These are phyloP conservation scores for Dioscorea cayenensis DNA, from an alignment of 116 monocot species.

Conservation along the genomic window DNA sequence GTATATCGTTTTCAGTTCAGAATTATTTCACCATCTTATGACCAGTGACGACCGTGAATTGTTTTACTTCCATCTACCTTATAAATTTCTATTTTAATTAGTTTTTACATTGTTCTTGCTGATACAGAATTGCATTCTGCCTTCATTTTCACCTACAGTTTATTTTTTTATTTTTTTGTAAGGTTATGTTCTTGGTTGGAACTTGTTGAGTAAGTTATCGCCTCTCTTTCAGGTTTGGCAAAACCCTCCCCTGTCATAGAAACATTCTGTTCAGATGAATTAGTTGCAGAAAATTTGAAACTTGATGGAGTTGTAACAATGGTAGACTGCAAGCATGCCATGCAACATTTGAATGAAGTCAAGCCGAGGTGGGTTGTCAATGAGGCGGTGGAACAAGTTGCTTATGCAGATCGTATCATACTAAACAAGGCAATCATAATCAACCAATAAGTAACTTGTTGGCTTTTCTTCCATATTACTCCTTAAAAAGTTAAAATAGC, in stretches of 20 bases:
- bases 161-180: no score
- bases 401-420: constrained; percentile 95
- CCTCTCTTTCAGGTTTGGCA: constrained; percentile 67
- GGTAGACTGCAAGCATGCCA: constrained; percentile 94
- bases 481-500: neutral
- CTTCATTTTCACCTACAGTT: no score
- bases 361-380: constrained; percentile 95
- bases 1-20: neutral
- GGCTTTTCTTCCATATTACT: neutral
- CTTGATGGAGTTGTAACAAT: constrained; percentile 96
- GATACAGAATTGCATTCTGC: no score
- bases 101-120: no score
- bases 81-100: no score
- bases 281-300: constrained; percentile 73
- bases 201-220: neutral
- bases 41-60: neutral
- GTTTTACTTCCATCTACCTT: no score
- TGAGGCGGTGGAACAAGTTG: constrained; percentile 94
- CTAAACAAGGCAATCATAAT: constrained; percentile 64
- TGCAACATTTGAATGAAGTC: constrained; percentile 88
- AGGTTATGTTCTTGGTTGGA: neutral
- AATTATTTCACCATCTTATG: neutral
- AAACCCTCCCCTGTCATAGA: constrained; percentile 96
- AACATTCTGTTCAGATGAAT: constrained; percentile 94
- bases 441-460: neutral